A percentile compares a stretch with the other conserved stretches of the same genome.
These are phyloP conservation scores for Mycena filopes DNA, from an alignment of 768 basidiomycete species.

Conservation along the genomic window DNA sequence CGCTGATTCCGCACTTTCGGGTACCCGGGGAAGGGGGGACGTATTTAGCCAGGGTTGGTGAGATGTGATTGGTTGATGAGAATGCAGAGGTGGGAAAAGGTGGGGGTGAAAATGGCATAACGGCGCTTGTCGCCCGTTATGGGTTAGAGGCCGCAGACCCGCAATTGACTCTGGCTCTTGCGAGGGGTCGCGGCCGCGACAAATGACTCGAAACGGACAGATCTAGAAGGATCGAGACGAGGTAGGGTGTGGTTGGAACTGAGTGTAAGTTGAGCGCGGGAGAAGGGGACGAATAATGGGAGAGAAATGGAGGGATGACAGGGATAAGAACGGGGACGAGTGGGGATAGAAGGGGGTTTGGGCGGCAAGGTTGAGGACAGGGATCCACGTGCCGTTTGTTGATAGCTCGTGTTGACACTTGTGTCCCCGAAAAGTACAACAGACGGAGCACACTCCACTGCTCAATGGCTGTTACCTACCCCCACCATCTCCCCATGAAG, in stretches of 20 bases:
- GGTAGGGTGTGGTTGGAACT: background rate
- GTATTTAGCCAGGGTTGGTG: conserved; percentile 20
- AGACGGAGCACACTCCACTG: conserved; percentile 51
- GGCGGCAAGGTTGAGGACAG: conserved; percentile 23
- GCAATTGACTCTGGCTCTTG: conserved; percentile 23
- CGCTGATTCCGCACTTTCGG: conserved; percentile 24
- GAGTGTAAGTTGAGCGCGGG: background rate
- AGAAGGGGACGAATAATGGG: conserved; percentile 16
- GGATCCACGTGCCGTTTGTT: conserved; percentile 26
- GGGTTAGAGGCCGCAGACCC: conserved; percentile 18
- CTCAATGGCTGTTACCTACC: conserved; percentile 51
- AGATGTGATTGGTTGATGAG: conserved; percentile 30
- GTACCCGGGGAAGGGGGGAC: conserved; percentile 22
- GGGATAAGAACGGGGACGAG: conserved; percentile 5
- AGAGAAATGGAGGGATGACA: conserved; percentile 14
- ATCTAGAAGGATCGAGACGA: conserved; percentile 2
- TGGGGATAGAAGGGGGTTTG: conserved; percentile 29
- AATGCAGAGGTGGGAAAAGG: conserved; percentile 29
- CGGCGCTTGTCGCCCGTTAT: conserved; percentile 20
- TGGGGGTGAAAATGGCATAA: conserved; percentile 22
- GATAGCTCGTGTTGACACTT: conserved; percentile 19
- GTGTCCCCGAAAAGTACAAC: conserved; percentile 38
- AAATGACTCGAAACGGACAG: background rate
- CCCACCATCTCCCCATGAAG: conserved; percentile 42
- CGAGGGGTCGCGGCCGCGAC: conserved; percentile 4